Evolutionary conservation across 2,329 filamentous ascomycete species (phyloP).

Genomic region (Claviceps sp.): DNA sequence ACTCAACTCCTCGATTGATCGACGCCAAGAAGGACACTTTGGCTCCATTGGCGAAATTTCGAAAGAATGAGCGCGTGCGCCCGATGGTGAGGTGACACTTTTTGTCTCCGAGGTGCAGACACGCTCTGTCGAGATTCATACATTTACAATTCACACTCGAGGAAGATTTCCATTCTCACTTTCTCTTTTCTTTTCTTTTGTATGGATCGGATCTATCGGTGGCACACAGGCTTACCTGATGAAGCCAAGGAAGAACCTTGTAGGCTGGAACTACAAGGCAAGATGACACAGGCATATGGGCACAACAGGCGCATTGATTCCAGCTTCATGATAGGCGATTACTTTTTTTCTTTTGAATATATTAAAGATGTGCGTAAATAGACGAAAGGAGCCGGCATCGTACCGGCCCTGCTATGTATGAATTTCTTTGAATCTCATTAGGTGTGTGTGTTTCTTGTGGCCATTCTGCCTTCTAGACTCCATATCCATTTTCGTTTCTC

Average conservation of each 20-base stretch:
- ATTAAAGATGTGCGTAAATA: background rate
- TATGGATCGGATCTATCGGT: background rate
- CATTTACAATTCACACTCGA: background rate
- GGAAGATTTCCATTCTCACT: background rate
- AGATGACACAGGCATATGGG: background rate
- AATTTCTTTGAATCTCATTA: background rate
- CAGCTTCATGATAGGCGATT: background rate
- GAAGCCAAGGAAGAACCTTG: background rate
- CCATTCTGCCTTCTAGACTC: background rate
- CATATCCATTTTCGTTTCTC: background rate
- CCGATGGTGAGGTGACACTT: conserved; percentile 30
- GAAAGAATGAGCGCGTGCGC: conserved; percentile 39
- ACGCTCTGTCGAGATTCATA: no score
- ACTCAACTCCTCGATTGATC: conserved; percentile 33
- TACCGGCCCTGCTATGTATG: background rate
- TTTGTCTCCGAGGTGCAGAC: background rate
- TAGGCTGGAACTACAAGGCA: background rate
- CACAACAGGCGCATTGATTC: background rate
- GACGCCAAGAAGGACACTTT: conserved; percentile 18
- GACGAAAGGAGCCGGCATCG: background rate
- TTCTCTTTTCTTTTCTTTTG: background rate
- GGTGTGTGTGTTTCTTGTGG: background rate
- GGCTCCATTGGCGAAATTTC: conserved; percentile 23
- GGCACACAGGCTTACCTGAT: background rate
- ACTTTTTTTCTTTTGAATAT: background rate